Percentiles rank a stretch among this genome's conserved stretches.
These are phyloP conservation scores for Prototheca wickerhamii DNA, from an alignment of 163 green algal genomes.

Conservation along the genomic window DNA sequence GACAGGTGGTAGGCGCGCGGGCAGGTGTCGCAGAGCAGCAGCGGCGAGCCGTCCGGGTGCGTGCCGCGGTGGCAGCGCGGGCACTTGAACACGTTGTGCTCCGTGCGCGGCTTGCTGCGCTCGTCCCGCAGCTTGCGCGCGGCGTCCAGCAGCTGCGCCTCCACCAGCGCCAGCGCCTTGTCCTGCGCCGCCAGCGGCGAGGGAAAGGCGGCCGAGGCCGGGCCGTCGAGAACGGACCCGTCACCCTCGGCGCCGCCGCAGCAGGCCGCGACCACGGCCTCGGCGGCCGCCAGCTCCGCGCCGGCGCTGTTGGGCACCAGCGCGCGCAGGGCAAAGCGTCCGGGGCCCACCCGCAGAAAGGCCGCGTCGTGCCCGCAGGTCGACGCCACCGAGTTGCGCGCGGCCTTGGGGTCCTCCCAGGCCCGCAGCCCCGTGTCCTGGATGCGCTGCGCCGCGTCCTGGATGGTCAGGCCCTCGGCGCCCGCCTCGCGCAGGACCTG, in stretches of 20 bases:
- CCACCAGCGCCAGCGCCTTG: constrained; percentile 85
- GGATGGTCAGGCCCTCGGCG: constrained; percentile 7
- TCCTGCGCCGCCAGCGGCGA: background rate
- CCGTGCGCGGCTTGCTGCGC: constrained; percentile 4
- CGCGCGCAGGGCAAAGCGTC: constrained; percentile 34
- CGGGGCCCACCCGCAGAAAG: constrained; percentile 32
- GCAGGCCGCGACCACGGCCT: background rate
- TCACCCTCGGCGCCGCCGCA: background rate
- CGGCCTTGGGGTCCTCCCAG: constrained; percentile 24
- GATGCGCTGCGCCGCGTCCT: constrained; percentile 19
- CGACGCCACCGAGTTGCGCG: constrained; percentile 30
- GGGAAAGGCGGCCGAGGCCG: background rate
- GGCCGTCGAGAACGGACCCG: background rate
- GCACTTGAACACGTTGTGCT: constrained; percentile 52
- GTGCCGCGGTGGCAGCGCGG: constrained; percentile 40
- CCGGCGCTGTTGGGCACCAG: constrained; percentile 8
- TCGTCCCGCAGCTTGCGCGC: constrained; percentile 42
- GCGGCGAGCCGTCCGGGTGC: constrained; percentile 42
- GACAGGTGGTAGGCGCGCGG: constrained; percentile 57
- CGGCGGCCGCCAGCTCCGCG: constrained; percentile 1
- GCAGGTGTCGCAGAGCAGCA: constrained; percentile 73
- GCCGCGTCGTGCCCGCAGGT: constrained; percentile 38
- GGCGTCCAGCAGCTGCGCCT: constrained; percentile 99
- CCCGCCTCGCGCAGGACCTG: constrained; percentile 29
- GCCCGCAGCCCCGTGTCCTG: constrained; percentile 15